Percentiles rank a stretch among this genome's conserved stretches.
These are phyloP conservation scores for Aspergillus hiratsukae DNA, from an alignment of 2,329 filamentous ascomycete genomes.

Conservation along the genomic window DNA sequence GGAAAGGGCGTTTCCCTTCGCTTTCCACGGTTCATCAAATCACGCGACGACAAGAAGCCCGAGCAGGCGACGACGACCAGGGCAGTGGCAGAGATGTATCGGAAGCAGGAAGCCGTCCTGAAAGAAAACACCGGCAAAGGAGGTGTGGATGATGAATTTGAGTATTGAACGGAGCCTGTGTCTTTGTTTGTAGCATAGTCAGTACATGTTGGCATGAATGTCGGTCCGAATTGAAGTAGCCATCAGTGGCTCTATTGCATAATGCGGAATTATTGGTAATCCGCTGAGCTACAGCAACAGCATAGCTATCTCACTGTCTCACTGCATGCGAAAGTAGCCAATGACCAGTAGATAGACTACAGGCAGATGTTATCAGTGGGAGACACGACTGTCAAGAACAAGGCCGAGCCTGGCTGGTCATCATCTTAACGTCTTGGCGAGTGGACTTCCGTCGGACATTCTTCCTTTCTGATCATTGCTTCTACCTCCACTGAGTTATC, in stretches of 20 bases:
- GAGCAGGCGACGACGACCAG: conserved; percentile 80
- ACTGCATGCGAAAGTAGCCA: not conserved
- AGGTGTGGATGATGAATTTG: conserved; percentile 94
- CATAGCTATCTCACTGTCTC: not conserved
- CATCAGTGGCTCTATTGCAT: not conserved
- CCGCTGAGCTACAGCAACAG: not conserved
- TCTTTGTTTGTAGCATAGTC: not conserved
- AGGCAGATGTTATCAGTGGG: not conserved
- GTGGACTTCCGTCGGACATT: not conserved
- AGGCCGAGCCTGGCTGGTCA: not conserved
- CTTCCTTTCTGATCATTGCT: not conserved
- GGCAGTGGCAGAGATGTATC: conserved; percentile 95
- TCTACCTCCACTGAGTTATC: not conserved
- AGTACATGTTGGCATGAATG: not conserved
- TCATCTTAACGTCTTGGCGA: not conserved
- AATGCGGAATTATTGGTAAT: not conserved
- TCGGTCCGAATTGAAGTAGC: not conserved
- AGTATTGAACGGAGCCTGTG: conserved; percentile 59
- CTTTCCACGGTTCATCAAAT: conserved; percentile 89
- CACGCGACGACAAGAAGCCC: conserved; percentile 91
- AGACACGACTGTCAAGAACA: not conserved
- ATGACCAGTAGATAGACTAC: not conserved
- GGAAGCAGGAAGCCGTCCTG: conserved; percentile 82
- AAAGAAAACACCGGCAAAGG: conserved; percentile 83
- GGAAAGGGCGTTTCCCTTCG: conserved; percentile 78